Evolutionary conservation across 257 asterid genomes (phyloP).

Genomic region (Solanum arcanum): DNA sequence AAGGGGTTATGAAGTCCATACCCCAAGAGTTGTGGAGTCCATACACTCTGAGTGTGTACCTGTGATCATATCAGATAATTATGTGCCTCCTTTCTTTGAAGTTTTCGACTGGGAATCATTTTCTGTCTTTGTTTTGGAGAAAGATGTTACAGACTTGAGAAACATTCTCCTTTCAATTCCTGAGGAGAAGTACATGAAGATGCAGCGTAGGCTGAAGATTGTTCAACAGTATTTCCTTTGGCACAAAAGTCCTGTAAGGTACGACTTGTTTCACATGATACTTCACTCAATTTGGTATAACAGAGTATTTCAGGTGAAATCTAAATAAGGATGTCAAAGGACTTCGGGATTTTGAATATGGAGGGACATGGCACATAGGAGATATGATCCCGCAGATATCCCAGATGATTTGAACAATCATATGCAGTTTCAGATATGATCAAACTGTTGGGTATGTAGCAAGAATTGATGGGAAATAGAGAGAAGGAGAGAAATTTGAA

Average conservation of each 20-base stretch:
- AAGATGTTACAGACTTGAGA: conserved; percentile 44
- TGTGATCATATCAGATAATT: conserved; percentile 50
- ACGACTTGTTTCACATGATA: conserved; percentile 60
- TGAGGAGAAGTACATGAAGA: conserved; percentile 27
- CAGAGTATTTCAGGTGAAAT: conserved; percentile 33
- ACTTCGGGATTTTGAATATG: neutral
- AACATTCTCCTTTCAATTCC: conserved; percentile 44
- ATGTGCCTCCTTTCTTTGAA: conserved; percentile 51
- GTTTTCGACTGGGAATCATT: conserved; percentile 50
- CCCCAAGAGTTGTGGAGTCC: conserved; percentile 51
- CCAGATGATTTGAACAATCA: neutral
- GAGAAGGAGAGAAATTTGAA: too few relatives aligned
- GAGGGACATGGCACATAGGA: neutral
- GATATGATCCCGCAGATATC: neutral
- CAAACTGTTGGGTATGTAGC: too few relatives aligned
- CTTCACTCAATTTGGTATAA: conserved; percentile 61
- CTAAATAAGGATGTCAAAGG: neutral
- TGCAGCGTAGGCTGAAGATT: conserved; percentile 30
- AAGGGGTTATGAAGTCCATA: conserved; percentile 54
- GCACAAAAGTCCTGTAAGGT: conserved; percentile 42
- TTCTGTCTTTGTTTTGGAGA: conserved; percentile 36
- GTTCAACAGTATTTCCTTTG: conserved; percentile 40
- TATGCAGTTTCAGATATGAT: neutral
- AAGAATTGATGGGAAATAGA: too few relatives aligned
- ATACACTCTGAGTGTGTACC: conserved; percentile 50